Evolutionary conservation across 495 filamentous ascomycete genomes (phyloP).

Genomic region (Aspergillus incahuasiensis): DNA sequence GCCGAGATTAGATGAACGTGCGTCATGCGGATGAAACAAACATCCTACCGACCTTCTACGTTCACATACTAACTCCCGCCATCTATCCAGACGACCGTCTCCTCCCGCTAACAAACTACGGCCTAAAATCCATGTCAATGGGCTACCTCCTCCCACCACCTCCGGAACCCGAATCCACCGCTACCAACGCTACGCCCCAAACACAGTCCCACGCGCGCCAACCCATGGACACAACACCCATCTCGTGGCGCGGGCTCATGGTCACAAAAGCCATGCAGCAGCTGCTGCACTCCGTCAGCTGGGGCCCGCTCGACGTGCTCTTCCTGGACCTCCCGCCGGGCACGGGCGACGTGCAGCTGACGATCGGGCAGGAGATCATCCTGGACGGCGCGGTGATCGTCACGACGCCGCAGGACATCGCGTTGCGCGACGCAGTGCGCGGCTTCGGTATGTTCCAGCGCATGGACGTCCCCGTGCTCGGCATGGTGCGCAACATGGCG

Average conservation of each 20-base stretch:
- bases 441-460: slow-evolving; percentile 90
- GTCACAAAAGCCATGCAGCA: slow-evolving; percentile 97
- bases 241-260: slow-evolving; percentile 98
- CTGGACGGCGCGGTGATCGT: slow-evolving; percentile 88
- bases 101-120: slow-evolving; percentile 88
- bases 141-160: slow-evolving; percentile 70
- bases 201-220: slow-evolving; percentile 5
- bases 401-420: slow-evolving; percentile 88
- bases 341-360: slow-evolving; percentile 91
- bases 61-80: neutral
- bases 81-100: slow-evolving; percentile 64
- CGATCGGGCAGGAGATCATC: slow-evolving; percentile 83
- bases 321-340: slow-evolving; percentile 91
- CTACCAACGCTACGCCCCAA: too few relatives aligned
- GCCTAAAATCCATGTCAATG: slow-evolving; percentile 97
- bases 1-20: slow-evolving; percentile 63
- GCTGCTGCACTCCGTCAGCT: slow-evolving; percentile 88
- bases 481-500: slow-evolving; percentile 97
- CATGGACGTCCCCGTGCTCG: slow-evolving; percentile 70
- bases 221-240: slow-evolving; percentile 64
- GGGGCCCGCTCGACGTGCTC: slow-evolving; percentile 78
- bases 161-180: slow-evolving; percentile 17
- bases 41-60: too few relatives aligned
- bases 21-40: neutral
- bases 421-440: slow-evolving; percentile 81